Evolutionary conservation across 257 asterid genomes (phyloP).

Genomic region (Pogostemon cablin): DNA sequence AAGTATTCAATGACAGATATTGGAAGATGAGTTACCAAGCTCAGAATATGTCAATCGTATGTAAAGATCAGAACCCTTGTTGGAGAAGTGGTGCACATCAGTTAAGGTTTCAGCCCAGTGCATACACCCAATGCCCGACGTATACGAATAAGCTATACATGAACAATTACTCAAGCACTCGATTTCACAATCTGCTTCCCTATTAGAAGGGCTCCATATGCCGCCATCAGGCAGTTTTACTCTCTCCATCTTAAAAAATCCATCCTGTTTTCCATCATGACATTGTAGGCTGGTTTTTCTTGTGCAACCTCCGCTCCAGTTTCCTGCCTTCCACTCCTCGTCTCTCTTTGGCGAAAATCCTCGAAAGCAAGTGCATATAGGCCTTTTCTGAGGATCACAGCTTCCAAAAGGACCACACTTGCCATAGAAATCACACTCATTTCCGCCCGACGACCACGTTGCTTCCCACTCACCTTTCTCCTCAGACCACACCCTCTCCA

Average conservation of each 20-base stretch:
- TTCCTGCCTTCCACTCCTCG: conserved; percentile 52
- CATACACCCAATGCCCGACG: conserved; percentile 40
- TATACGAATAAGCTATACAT: conserved; percentile 35
- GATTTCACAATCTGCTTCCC: conserved; percentile 22
- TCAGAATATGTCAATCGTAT: conserved; percentile 35
- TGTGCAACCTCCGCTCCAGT: conserved; percentile 61
- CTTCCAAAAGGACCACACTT: conserved; percentile 59
- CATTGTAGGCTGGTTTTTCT: conserved; percentile 49
- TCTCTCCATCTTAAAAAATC: conserved; percentile 36
- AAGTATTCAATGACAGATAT: too few relatives aligned
- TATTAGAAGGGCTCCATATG: background rate
- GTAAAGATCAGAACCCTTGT: conserved; percentile 32
- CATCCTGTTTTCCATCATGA: conserved; percentile 38
- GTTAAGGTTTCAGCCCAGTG: conserved; percentile 30
- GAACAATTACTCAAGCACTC: conserved; percentile 39
- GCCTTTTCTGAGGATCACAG: conserved; percentile 37
- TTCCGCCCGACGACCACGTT: conserved; percentile 28
- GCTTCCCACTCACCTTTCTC: conserved; percentile 37
- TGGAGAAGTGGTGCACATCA: conserved; percentile 32
- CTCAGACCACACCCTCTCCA: conserved; percentile 41
- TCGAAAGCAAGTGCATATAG: conserved; percentile 48
- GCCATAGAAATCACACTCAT: conserved; percentile 49
- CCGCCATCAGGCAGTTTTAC: conserved; percentile 58
- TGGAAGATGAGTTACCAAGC: conserved; percentile 19
- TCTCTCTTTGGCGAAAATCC: conserved; percentile 48